Base-by-base conservation (phyloP, 352 stramenopile species). In the Phytophthora ohioensis region DNA sequence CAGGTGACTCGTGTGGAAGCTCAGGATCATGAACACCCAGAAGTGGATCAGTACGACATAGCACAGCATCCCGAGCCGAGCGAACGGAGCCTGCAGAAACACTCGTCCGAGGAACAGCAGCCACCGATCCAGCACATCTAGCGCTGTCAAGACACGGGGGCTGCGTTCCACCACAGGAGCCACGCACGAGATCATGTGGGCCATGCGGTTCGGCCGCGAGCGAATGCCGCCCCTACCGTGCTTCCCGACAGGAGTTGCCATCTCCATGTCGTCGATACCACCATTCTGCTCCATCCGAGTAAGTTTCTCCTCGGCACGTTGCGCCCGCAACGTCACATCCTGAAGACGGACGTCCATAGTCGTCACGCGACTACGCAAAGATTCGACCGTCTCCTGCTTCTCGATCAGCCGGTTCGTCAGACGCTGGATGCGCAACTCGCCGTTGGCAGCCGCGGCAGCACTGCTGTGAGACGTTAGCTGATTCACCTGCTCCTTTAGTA, bases 1-100 rank as follows among this genome's bases (percentile, higher is more conserved):
- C 66, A 96, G 49, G 64, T 96, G 88, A 62, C 83, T 94, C 55
- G 90, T 97, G 73, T 97, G 90, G 72, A 96, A 94, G 64, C 85
- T 92, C 64, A 97, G 71, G 51, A 97, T 85, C 39, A 92, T 68
- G 62, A 96, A 94, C 11, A 94, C 85, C 90, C 90, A 97, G 9
- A 92, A 78, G 67, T 97, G 90, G 47, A 97, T 81, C 64, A 97
- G 67, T 63, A 79, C 60, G 17, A 97, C 67, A 79, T 97, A 97
- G 59, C 81, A 84, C 36, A 97, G 45, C 67, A 94, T 69, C 3
- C 64, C 83, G 12, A 97, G 78, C 7, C 90, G 87, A 41, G 86
- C 86, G n/a, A 94, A 78, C 32, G 90, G 88, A 30, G 82, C 83
- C 53, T 82, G 82, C 51, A 94, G 57, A 61, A 96, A 93, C 57